Conservation (phyloP, 2,329 filamentous ascomycete species). For the Penicillium sp. region DNA sequence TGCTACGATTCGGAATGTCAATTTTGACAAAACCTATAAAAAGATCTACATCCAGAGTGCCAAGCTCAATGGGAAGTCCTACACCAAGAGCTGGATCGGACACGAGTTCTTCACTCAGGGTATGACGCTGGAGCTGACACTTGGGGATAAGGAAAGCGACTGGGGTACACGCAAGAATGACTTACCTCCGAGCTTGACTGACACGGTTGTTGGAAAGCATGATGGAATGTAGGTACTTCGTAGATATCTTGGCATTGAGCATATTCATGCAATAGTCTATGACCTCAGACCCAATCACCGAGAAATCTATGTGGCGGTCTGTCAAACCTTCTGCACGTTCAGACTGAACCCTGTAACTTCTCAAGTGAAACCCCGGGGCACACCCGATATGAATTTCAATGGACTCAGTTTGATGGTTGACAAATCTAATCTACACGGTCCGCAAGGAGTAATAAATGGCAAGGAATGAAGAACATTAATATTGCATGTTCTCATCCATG, state of each 20-base stretch:
- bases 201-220: conserved; percentile 10
- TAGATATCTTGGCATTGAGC: not conserved
- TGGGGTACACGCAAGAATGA: conserved; percentile 63
- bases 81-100: conserved; percentile 64
- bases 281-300: not conserved
- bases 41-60: conserved; percentile 65
- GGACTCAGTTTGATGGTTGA: not conserved
- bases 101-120: conserved; percentile 67
- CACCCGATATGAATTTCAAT: conserved; percentile 15
- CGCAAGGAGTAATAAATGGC: not conserved
- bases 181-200: conserved; percentile 53
- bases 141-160: conserved; percentile 60
- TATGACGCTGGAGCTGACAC: conserved; percentile 59
- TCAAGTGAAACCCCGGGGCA: conserved; percentile 1
- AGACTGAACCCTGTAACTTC: not conserved
- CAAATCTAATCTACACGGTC: not conserved
- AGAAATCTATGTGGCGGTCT: conserved; percentile 4
- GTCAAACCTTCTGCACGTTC: not conserved
- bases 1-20: conserved; percentile 58
- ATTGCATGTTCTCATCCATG: not conserved
- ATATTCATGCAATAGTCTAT: not conserved
- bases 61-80: conserved; percentile 59
- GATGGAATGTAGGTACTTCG: not conserved
- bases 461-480: not conserved
- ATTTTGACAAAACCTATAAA: conserved; percentile 58